Evolutionary conservation across 257 asterid genomes (phyloP), one percentile per base, ranked within the genome.

Genomic region (Vinca minor): DNA sequence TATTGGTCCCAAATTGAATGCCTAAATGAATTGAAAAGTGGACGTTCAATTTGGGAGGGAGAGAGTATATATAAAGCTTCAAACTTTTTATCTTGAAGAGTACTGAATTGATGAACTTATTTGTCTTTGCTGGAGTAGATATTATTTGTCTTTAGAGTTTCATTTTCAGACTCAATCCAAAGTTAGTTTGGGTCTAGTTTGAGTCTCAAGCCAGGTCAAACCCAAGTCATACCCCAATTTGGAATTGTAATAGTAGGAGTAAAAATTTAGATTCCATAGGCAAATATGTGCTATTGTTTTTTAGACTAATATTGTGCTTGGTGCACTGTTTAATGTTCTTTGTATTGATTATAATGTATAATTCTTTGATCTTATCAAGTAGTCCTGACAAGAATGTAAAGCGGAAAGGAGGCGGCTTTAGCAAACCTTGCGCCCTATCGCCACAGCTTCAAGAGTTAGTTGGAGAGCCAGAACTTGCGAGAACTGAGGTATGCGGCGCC

Each of bases 371-470:
- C 52, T 56, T 39, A 69, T 58, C 47, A 59, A 53, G 62, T 50
- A 78, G 75, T 77, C 38, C 78, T 48, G 44, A 69, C 34, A 55
- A 65, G 44, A 61, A 66, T 32, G 78, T 54, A 48, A 81, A 72
- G 72, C 74, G 63, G 41, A 73, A 56, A 69, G 72, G 71, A 50
- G 7, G 73, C 0, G 84, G 86, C 60, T 81, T 78, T 68, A 56
- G 53, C 73, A 75, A 78, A 55, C 82, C 74, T 46, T 73, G 73
- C 11, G 77, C 81, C 20, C 78, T 82, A 69, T 78, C 86, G 41
- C 84, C 86, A 12, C 79, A 73, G 44, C 84, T 81, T 69, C 80
- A 81, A 59, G 66, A 73, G 71, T 18, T 78, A 44, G 68, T 77
- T 63, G 82, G 84, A 25, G 77, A 56, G 75, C 62, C 84, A 15